Evolutionary conservation across 176 grass and related monocot species (phyloP), one percentile per base, ranked within the genome.

Genomic region (Oryza nivara): DNA sequence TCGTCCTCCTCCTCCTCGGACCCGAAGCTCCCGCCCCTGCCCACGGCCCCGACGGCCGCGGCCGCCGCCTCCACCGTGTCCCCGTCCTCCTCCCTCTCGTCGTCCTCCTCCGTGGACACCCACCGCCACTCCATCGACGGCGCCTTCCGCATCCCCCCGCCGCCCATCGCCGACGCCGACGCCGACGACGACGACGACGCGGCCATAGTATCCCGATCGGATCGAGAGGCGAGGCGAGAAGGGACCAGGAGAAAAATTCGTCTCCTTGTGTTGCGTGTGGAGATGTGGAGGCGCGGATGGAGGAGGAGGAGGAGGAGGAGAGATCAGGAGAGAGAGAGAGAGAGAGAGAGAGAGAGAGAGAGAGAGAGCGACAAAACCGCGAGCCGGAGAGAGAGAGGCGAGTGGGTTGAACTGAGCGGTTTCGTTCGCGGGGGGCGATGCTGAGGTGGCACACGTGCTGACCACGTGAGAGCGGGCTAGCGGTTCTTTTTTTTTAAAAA

Each of bases 51-150:
- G 75, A 38, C 67, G 64, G 64, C 2, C 51, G 76, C 86, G 7
- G 56, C 41, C 43, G 8, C 58, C 77, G 4, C 41, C 38, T 4
- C 14, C 30, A 11, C 11, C n/a, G 16, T 9, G 34, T 20, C 75
- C 58, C 69, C 86, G 41, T 23, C 75, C 41, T 73, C 86, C 35
- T 72, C 82, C 58, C 69, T 84, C 35, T 67, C 82, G 13, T 85
- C 83, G 9, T 88, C 76, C 48, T 91, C 92, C 82, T 90, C 92
- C 60, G 85, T 92, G 52, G 92, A 87, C 78, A 94, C 87, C 92
- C 92, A 94, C 49, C 87, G 80, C 89, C 80, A 84, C 77, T 89
- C 84, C 64, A 91, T 67, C 14, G 92, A 94, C 76, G 88, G 86
- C 54, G 83, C 83, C 88, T 83, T 94, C 54, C 86, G 70, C 73